A percentile compares a stretch with the other conserved stretches of the same genome.
Conservation (phyloP, 1,139 yeast species). For the Diutina pseudorugosa region DNA sequence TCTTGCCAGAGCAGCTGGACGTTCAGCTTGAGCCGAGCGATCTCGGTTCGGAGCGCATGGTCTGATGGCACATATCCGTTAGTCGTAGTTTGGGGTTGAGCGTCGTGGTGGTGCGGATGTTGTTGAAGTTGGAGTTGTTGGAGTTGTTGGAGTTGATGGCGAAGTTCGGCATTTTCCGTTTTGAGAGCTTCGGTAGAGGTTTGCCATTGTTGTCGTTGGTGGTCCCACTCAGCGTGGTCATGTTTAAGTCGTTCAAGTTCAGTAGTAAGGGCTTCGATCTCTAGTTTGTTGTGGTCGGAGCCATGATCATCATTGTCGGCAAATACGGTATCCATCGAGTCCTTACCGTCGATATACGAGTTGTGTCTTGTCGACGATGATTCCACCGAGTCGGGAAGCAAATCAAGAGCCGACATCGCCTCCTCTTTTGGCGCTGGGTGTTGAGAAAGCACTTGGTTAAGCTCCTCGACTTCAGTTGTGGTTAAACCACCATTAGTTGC, state of each 20-base stretch:
- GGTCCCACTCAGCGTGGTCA: not conserved
- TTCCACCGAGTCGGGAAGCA: not conserved
- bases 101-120: too few species aligned
- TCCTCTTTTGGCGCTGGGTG: too few species aligned
- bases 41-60: not conserved
- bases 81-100: too few species aligned
- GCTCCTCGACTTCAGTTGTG: not conserved
- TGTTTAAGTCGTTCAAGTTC: not conserved
- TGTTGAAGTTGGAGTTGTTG: too few species aligned
- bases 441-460: not conserved
- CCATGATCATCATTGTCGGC: not conserved
- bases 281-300: too few species aligned
- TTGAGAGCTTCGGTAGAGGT: not conserved
- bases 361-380: not conserved
- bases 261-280: not conserved
- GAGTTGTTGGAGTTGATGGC: too few species aligned
- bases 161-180: not conserved
- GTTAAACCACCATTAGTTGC: not conserved
- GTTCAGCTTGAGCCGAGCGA: not conserved
- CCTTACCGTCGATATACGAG: not conserved
- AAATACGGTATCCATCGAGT: not conserved
- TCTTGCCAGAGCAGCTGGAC: not conserved
- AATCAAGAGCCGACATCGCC: not conserved
- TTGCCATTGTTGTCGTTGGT: not conserved
- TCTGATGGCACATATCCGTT: too few species aligned